These are phyloP conservation scores for Gossypium australe DNA, from an alignment of 345 rosid species.

Conservation along the genomic window DNA sequence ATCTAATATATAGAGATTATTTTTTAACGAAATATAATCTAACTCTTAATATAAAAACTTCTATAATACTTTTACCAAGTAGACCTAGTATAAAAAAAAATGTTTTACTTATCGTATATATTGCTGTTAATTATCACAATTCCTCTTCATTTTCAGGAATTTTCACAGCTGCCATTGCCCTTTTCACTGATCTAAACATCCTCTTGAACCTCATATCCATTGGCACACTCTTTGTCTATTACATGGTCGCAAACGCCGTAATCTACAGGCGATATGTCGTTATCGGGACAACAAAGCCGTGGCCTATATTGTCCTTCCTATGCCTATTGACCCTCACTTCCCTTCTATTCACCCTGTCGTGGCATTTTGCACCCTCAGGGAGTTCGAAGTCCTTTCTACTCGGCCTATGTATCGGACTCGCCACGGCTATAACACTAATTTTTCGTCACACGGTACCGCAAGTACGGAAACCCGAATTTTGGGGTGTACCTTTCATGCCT, in stretches of 20 bases:
- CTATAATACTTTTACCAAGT: too few relatives aligned
- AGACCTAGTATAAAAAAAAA: too few relatives aligned
- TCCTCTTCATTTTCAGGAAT: constrained; percentile 43
- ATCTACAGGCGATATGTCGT: constrained; percentile 70
- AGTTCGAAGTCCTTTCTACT: constrained; percentile 50
- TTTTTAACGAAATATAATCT: too few relatives aligned
- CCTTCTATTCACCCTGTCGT: constrained; percentile 51
- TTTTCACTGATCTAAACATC: constrained; percentile 66
- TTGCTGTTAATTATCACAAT: background rate
- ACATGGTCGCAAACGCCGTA: constrained; percentile 90
- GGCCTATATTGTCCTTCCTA: constrained; percentile 77
- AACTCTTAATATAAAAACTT: too few relatives aligned
- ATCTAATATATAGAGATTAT: rapidly evolving
- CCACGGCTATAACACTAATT: constrained; percentile 39
- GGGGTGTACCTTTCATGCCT: constrained; percentile 93
- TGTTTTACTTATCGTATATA: too few relatives aligned
- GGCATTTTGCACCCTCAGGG: constrained; percentile 58
- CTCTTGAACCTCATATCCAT: constrained; percentile 80
- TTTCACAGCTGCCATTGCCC: constrained; percentile 72
- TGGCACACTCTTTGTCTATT: constrained; percentile 84
- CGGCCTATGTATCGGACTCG: constrained; percentile 33
- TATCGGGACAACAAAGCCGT: constrained; percentile 51
- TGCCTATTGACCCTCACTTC: constrained; percentile 52
- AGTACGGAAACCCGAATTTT: constrained; percentile 62
- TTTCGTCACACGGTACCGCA: constrained; percentile 58